phyloP scores from a whole-genome alignment of 2,329 filamentous ascomycete genomes.

The Ophiosphaerella herpotricha region DNA sequence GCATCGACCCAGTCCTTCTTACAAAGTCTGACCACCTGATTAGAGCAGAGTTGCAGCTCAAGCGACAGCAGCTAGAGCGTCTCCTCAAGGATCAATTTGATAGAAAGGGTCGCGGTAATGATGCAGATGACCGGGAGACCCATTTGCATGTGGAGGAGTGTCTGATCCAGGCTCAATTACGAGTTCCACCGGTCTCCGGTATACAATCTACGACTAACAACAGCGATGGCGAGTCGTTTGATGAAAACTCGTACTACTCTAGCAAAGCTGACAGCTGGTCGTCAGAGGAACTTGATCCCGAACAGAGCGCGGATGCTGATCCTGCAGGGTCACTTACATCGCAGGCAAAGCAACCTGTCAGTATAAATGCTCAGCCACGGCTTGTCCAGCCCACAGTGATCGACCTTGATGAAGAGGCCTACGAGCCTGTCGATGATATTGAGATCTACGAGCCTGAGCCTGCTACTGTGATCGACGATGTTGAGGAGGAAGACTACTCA shows the following conservation, averaged over 20 bases:
- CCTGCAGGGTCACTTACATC: constrained; percentile 33
- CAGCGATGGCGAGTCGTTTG: constrained; percentile 76
- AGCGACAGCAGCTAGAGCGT: constrained; percentile 80
- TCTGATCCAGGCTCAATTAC: constrained; percentile 65
- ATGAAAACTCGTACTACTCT: constrained; percentile 95
- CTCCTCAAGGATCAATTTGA: constrained; percentile 77
- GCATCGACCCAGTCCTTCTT: constrained; percentile 81
- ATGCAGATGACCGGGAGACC: constrained; percentile 53
- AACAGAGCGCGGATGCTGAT: constrained; percentile 37
- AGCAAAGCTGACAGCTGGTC: constrained; percentile 83
- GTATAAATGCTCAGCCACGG: constrained; percentile 18
- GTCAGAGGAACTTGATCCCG: constrained; percentile 51
- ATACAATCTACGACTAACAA: constrained; percentile 60
- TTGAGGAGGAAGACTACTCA: constrained; percentile 50
- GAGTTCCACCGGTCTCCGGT: constrained; percentile 72
- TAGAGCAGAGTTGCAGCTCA: constrained; percentile 78
- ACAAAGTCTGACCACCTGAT: constrained; percentile 85
- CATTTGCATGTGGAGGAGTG: constrained; percentile 50
- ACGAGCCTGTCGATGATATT: constrained; percentile 47
- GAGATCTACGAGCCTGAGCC: constrained; percentile 45
- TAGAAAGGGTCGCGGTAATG: constrained; percentile 57
- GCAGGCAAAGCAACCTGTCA: constrained; percentile 29
- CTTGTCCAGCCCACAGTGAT: constrained; percentile 34
- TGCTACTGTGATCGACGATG: constrained; percentile 34
- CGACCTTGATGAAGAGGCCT: constrained; percentile 44